Conservation (phyloP, 768 basidiomycete species). For the Trametes punicea region DNA sequence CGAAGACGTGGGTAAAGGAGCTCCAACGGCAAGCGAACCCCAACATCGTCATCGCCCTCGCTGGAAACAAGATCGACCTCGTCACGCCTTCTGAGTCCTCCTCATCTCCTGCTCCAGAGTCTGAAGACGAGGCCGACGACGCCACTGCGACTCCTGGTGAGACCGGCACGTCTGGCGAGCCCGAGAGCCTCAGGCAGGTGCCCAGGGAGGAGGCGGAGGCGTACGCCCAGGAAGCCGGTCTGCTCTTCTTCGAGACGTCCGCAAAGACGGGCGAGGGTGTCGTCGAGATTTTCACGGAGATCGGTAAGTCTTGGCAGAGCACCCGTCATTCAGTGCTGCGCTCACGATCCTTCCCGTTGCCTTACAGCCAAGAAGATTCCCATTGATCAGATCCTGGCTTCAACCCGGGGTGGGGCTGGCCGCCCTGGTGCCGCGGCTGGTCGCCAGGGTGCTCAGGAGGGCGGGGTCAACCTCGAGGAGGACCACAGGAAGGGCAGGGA, state of each 20-base stretch:
- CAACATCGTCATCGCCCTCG: conserved; percentile 97
- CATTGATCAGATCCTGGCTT: conserved; percentile 92
- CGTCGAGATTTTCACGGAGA: conserved; percentile 96
- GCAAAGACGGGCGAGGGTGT: conserved; percentile 97
- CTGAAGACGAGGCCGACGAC: conserved; percentile 89
- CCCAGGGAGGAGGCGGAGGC: conserved; percentile 93
- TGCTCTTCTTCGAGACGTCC: conserved; percentile 96
- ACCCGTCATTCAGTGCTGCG: conserved; percentile 1
- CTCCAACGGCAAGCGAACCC: conserved; percentile 98
- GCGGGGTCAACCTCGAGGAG: conserved; percentile 68
- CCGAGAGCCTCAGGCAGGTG: conserved; percentile 83
- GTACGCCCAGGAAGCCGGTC: conserved; percentile 91
- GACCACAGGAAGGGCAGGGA: conserved; percentile 65
- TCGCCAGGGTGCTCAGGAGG: conserved; percentile 53
- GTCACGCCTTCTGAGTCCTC: conserved; percentile 63
- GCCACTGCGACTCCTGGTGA: conserved; percentile 87
- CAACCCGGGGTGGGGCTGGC: conserved; percentile 65
- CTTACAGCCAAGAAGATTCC: conserved; percentile 73
- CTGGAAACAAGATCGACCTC: conserved; percentile 96
- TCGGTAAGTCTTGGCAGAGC: conserved; percentile 56
- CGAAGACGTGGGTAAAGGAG: conserved; percentile 99
- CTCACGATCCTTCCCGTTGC: background rate
- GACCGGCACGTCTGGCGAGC: conserved; percentile 43
- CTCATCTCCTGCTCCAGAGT: conserved; percentile 54
- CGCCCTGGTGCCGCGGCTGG: conserved; percentile 55